Percentiles rank a stretch among this genome's conserved stretches.
Evolutionary conservation across 2,329 filamentous ascomycete genomes (phyloP).

Genomic region (Ascochyta rabiei): DNA sequence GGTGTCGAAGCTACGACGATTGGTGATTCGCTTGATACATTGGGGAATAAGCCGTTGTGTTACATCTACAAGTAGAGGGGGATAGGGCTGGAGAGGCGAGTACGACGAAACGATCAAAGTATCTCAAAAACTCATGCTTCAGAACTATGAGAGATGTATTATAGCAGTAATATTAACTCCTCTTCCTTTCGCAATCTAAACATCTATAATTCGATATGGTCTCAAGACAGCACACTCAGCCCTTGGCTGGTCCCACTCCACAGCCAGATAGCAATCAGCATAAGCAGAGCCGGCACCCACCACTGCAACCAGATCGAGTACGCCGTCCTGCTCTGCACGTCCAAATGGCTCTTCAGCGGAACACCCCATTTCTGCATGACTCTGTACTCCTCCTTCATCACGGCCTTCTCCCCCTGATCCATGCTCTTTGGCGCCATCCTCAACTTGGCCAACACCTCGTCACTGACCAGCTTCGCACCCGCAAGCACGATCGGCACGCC

Average conservation of each 20-base stretch:
- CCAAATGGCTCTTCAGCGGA: constrained; percentile 11
- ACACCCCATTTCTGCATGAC: constrained; percentile 11
- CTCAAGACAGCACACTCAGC: constrained; percentile 3
- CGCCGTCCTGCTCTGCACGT: constrained; percentile 14
- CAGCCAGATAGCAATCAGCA: constrained; percentile 3
- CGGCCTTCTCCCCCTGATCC: constrained; percentile 10
- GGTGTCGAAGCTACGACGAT: constrained; percentile 40
- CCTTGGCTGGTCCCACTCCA: constrained; percentile 9
- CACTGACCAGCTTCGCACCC: constrained; percentile 67
- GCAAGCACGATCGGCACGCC: constrained; percentile 76
- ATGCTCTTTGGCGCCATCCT: constrained; percentile 16
- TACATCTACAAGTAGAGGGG: constrained; percentile 49
- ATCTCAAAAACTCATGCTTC: no score
- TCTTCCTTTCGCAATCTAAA: constrained; percentile 13
- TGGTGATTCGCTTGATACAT: constrained; percentile 48
- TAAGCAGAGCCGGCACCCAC: constrained; percentile 11
- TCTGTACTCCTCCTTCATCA: constrained; percentile 12
- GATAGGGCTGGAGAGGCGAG: background rate
- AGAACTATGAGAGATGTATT: background rate
- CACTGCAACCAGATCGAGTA: constrained; percentile 17
- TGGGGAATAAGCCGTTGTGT: constrained; percentile 51
- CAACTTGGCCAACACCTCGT: constrained; percentile 57
- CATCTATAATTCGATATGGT: no score
- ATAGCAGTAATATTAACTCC: background rate
- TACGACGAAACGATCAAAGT: no score